Evolutionary conservation across 2,329 filamentous ascomycete species (phyloP).

Genomic region (Fusarium sp.): DNA sequence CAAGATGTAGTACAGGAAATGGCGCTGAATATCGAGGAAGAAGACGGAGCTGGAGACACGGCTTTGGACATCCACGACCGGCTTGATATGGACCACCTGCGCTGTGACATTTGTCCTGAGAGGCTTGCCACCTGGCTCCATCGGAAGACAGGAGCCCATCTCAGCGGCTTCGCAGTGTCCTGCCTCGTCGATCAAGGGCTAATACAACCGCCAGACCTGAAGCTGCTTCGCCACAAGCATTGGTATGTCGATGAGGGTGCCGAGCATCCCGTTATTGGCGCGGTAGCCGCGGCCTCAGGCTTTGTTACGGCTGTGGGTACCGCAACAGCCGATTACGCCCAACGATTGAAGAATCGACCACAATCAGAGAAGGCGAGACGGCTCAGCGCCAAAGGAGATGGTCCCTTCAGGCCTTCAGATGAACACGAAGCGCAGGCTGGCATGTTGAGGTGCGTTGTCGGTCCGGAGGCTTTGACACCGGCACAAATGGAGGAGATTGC

Average conservation of each 20-base stretch:
- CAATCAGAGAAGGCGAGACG: not conserved
- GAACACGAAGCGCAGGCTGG: not conserved
- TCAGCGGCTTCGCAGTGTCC: constrained; percentile 74
- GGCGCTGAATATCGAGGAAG: constrained; percentile 67
- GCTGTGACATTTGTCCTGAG: constrained; percentile 72
- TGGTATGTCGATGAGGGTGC: constrained; percentile 78
- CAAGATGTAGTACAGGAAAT: constrained; percentile 58
- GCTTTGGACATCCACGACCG: constrained; percentile 69
- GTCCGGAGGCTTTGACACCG: constrained; percentile 34
- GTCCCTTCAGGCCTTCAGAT: not conserved
- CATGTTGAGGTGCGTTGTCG: not conserved
- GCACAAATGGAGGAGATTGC: constrained; percentile 51
- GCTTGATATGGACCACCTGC: constrained; percentile 67
- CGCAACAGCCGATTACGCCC: constrained; percentile 38
- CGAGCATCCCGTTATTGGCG: constrained; percentile 75
- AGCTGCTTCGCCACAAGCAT: constrained; percentile 63
- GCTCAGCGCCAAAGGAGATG: not conserved
- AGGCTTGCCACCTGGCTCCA: constrained; percentile 75
- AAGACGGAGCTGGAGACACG: constrained; percentile 68
- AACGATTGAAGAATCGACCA: constrained; percentile 29
- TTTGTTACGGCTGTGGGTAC: constrained; percentile 73
- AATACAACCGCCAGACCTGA: constrained; percentile 71
- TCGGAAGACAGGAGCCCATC: constrained; percentile 66
- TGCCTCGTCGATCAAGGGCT: constrained; percentile 70
- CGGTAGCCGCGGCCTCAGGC: constrained; percentile 74